These are phyloP conservation scores for Miamiensis avidus DNA, from an alignment of 169 alveolate species.

Conservation along the genomic window DNA sequence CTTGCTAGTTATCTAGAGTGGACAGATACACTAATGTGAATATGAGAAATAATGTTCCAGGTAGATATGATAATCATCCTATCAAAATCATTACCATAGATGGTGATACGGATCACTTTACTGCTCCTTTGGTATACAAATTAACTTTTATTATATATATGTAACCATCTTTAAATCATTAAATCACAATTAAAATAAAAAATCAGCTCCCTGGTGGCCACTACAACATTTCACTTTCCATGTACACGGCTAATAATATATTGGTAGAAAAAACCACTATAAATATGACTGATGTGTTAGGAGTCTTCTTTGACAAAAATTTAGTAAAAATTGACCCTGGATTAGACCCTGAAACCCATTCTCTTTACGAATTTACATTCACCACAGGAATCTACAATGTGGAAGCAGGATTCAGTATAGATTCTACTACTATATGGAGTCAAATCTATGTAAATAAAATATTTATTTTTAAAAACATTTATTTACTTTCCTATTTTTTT, in stretches of 20 bases:
- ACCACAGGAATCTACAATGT: not conserved
- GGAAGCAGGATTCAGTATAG: not conserved
- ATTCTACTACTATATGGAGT: conserved; percentile 10
- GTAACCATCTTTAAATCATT: too few relatives aligned
- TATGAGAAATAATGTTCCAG: not conserved
- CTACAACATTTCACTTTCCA: conserved; percentile 1
- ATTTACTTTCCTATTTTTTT: not conserved
- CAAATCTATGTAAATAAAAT: not conserved
- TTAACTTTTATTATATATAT: too few relatives aligned
- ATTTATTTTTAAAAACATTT: too few relatives aligned
- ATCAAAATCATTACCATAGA: not conserved
- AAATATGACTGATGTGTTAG: conserved; percentile 7
- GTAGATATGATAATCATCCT: not conserved
- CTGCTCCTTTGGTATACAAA: conserved; percentile 1
- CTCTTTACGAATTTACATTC: conserved; percentile 3
- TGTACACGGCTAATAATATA: not conserved
- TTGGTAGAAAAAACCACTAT: conserved; percentile 8
- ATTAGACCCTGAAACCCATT: not conserved
- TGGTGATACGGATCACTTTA: not conserved
- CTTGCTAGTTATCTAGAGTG: not conserved
- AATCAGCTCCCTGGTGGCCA: conserved; percentile 12
- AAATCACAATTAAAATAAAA: too few relatives aligned
- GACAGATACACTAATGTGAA: conserved; percentile 1
- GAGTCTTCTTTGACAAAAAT: not conserved
- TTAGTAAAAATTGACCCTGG: not conserved